These are phyloP conservation scores for Inonotus obliquus DNA, from an alignment of 1,284 basidiomycete genomes.

Conservation along the genomic window DNA sequence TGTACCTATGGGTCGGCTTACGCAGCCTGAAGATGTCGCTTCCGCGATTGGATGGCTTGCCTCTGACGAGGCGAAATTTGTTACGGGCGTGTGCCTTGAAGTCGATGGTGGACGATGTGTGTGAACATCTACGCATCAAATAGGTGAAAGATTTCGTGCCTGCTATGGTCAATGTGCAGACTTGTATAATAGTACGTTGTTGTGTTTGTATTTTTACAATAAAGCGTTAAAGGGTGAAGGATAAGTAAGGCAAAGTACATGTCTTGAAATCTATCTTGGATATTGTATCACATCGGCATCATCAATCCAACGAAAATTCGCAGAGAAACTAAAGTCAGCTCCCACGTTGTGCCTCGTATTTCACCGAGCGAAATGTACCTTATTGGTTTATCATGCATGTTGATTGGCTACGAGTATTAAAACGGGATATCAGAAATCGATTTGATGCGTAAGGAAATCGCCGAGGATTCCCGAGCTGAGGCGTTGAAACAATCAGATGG, in stretches of 20 bases:
- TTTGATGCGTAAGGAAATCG: neutral
- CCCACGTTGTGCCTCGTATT: neutral
- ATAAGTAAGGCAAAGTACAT: neutral
- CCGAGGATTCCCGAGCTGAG: neutral
- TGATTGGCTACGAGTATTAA: neutral
- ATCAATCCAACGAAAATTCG: neutral
- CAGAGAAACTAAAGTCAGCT: neutral
- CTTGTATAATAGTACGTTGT: neutral
- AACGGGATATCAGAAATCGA: neutral
- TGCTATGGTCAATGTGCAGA: neutral
- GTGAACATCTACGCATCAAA: neutral
- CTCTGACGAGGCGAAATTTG: slow-evolving; percentile 81
- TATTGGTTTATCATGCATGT: neutral
- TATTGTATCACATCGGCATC: neutral
- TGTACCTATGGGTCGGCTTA: slow-evolving; percentile 15
- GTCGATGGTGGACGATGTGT: slow-evolving; percentile 68
- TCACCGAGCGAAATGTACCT: neutral
- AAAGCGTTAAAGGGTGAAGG: neutral
- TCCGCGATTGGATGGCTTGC: slow-evolving; percentile 76
- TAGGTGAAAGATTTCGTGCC: neutral
- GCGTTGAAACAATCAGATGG: neutral
- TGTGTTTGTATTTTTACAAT: too few relatives aligned
- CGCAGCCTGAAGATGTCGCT: slow-evolving; percentile 16
- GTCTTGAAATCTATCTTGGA: neutral
- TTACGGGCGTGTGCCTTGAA: slow-evolving; percentile 80